Conservation (phyloP, 805 yeast genomes). For the Scheffersomyces coipomensis region DNA sequence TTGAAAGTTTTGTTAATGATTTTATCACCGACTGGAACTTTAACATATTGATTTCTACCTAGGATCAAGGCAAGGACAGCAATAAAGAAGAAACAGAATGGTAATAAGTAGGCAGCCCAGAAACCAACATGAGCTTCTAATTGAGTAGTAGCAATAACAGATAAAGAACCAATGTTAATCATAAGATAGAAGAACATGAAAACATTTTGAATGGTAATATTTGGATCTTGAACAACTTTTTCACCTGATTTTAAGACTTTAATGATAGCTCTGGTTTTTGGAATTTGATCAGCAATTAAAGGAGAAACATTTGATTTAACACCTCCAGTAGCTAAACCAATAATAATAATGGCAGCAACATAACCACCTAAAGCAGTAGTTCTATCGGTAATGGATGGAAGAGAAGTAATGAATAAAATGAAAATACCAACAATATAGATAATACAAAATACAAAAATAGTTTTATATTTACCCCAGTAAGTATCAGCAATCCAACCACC, state of each 20-base stretch:
- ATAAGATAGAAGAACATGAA: constrained; percentile 76
- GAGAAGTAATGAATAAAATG: constrained; percentile 65
- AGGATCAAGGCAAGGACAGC: constrained; percentile 49
- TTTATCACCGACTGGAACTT: constrained; percentile 60
- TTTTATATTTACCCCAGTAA: constrained; percentile 67
- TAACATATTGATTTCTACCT: constrained; percentile 58
- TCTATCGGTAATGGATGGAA: constrained; percentile 53
- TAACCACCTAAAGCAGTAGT: constrained; percentile 65
- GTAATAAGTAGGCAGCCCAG: constrained; percentile 74
- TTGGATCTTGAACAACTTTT: constrained; percentile 54
- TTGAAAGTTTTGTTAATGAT: constrained; percentile 55
- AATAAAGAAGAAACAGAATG: constrained; percentile 57
- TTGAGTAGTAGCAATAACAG: constrained; percentile 76
- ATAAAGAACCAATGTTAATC: constrained; percentile 73
- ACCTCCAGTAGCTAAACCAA: constrained; percentile 80
- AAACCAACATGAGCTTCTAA: constrained; percentile 64
- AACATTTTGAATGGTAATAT: constrained; percentile 67
- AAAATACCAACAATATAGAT: constrained; percentile 63
- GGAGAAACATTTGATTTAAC: constrained; percentile 77
- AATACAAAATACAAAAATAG: constrained; percentile 60
- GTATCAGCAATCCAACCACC: constrained; percentile 79
- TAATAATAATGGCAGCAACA: constrained; percentile 50
- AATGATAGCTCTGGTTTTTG: constrained; percentile 38
- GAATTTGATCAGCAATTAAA: constrained; percentile 64
- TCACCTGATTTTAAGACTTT: constrained; percentile 39